Conservation (phyloP, 257 asterid species). For the Gentiana dahurica region DNA sequence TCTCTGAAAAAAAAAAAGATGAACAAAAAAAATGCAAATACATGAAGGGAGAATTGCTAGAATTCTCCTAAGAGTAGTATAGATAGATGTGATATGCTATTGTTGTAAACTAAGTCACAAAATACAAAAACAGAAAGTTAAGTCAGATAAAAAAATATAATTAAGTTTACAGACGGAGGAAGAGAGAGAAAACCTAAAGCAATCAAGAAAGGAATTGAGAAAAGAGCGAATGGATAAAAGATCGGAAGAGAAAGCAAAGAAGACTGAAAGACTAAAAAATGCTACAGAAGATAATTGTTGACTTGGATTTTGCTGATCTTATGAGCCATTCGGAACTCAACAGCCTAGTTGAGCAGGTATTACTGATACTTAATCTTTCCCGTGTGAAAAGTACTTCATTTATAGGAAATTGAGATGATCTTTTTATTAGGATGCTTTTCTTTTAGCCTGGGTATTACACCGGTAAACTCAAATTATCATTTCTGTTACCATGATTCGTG, state of each 20-base stretch:
- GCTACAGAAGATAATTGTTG: slow-evolving; percentile 68
- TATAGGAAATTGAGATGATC: not conserved
- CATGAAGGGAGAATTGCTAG: too few species aligned
- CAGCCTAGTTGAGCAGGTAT: slow-evolving; percentile 97
- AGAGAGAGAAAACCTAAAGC: slow-evolving; percentile 56
- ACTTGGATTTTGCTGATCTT: slow-evolving; percentile 73
- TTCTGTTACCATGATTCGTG: too few species aligned
- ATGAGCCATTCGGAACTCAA: slow-evolving; percentile 58
- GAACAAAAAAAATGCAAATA: too few species aligned
- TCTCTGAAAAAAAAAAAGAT: too few species aligned
- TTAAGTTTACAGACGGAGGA: slow-evolving; percentile 27
- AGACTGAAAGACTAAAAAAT: slow-evolving; percentile 43
- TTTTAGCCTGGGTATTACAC: too few species aligned
- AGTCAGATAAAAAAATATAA: too few species aligned
- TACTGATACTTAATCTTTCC: not conserved
- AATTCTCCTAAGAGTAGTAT: too few species aligned
- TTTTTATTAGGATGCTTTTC: not conserved
- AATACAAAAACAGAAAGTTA: too few species aligned
- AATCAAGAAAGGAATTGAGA: slow-evolving; percentile 39
- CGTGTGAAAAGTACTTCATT: not conserved
- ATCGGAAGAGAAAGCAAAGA: slow-evolving; percentile 48
- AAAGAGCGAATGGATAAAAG: slow-evolving; percentile 66
- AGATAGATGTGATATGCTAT: too few species aligned
- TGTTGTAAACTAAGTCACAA: too few species aligned
- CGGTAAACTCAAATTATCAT: too few species aligned